phyloP scores from a whole-genome alignment of 768 basidiomycete species.

The Lanmaoa rubissima region DNA sequence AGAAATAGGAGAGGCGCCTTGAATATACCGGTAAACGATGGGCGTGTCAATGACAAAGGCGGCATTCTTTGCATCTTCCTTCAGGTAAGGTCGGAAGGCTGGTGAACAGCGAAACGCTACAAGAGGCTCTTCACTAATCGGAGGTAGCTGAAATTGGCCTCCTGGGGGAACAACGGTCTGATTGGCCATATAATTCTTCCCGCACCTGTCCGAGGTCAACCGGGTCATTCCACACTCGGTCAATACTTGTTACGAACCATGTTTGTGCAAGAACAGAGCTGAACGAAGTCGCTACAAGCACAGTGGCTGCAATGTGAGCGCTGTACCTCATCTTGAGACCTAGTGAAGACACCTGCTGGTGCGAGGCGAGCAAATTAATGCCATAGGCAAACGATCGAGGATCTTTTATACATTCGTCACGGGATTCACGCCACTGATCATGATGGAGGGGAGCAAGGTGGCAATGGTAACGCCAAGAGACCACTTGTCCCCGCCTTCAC shows the following conservation, averaged over 20 bases:
- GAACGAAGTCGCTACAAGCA: constrained; percentile 13
- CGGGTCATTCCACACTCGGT: too few relatives aligned
- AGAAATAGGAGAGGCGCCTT: constrained; percentile 34
- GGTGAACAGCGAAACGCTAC: constrained; percentile 48
- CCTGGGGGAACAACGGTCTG: constrained; percentile 44
- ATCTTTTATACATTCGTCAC: constrained; percentile 7
- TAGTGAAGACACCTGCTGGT: background rate
- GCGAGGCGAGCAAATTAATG: background rate
- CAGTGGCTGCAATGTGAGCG: background rate
- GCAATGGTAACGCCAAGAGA: background rate
- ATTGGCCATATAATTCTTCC: constrained; percentile 46
- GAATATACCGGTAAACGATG: constrained; percentile 36
- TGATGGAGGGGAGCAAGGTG: too few relatives aligned
- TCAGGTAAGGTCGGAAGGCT: constrained; percentile 46
- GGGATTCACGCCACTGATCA: background rate
- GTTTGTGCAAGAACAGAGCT: constrained; percentile 21
- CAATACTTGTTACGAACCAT: constrained; percentile 17
- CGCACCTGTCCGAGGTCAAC: constrained; percentile 39
- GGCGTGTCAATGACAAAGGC: constrained; percentile 39
- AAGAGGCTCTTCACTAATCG: constrained; percentile 35
- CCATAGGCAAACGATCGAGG: too few relatives aligned
- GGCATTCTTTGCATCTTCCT: constrained; percentile 33
- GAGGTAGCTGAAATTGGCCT: constrained; percentile 42
- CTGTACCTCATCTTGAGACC: constrained; percentile 17
- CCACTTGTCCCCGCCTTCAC: background rate